Percentiles rank a stretch among this genome's conserved stretches.
Evolutionary conservation across 352 stramenopile genomes (phyloP).

Genomic region (Discostella stelligera): DNA sequence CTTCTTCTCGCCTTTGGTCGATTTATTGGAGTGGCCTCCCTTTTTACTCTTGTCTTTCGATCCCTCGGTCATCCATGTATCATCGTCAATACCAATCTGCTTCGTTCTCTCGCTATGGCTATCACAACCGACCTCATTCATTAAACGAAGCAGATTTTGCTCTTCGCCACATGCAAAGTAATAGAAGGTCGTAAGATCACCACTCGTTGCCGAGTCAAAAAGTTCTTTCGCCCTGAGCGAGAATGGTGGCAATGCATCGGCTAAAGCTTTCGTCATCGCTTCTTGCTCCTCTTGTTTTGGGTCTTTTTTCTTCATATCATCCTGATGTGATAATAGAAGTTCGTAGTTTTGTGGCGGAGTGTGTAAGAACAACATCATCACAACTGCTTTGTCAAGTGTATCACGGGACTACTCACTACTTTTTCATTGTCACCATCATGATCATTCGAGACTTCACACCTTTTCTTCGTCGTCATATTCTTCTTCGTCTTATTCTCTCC

Average conservation of each 20-base stretch:
- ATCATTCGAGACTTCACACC: neutral
- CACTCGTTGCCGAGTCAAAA: slow-evolving; percentile 11
- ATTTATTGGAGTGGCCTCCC: slow-evolving; percentile 17
- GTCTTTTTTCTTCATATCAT: slow-evolving; percentile 10
- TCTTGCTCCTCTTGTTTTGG: slow-evolving; percentile 7
- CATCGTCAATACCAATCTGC: slow-evolving; percentile 7
- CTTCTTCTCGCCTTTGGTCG: neutral
- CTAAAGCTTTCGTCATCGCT: slow-evolving; percentile 29
- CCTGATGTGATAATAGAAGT: neutral
- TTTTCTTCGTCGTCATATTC: neutral
- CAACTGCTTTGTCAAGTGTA: neutral
- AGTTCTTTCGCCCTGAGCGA: slow-evolving; percentile 29
- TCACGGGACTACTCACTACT: neutral
- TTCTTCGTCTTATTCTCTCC: neutral
- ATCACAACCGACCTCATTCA: slow-evolving; percentile 6
- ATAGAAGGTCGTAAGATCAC: slow-evolving; percentile 70
- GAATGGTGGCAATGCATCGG: slow-evolving; percentile 41
- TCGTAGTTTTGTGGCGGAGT: neutral
- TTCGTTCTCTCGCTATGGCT: slow-evolving; percentile 2
- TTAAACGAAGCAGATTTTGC: slow-evolving; percentile 25
- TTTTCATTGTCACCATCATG: neutral
- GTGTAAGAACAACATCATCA: neutral
- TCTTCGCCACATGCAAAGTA: slow-evolving; percentile 74
- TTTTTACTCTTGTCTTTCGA: slow-evolving; percentile 51
- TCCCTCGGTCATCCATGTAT: neutral